phyloP scores from a whole-genome alignment of 1,284 basidiomycete species.

The Leccinum angustisporum region DNA sequence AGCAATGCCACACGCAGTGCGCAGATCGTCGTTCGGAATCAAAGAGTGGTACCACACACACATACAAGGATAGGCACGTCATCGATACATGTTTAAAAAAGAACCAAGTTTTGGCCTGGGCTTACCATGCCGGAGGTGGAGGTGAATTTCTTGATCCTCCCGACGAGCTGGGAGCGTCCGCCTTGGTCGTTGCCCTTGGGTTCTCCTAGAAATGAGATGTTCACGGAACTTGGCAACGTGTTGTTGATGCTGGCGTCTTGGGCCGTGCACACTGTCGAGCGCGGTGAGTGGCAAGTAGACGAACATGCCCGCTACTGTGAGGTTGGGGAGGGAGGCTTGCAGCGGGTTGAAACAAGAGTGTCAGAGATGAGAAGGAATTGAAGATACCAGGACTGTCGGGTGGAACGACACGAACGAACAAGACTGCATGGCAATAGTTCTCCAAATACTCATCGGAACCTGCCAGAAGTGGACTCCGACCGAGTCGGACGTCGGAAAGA shows the following conservation, averaged over 20 bases:
- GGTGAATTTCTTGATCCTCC: conserved; percentile 64
- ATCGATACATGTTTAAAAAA: conserved; percentile 9
- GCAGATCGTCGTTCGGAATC: conserved; percentile 20
- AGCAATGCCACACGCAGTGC: neutral
- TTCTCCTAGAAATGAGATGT: conserved; percentile 41
- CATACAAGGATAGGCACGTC: conserved; percentile 7
- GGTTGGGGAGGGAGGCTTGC: conserved; percentile 73
- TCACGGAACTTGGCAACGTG: conserved; percentile 19
- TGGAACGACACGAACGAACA: too few relatives aligned
- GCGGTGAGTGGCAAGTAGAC: too few relatives aligned
- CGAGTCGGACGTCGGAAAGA: too few relatives aligned
- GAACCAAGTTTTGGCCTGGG: conserved; percentile 11
- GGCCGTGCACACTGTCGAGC: conserved; percentile 75
- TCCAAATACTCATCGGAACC: too few relatives aligned
- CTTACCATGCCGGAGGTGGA: conserved; percentile 64
- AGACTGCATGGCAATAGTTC: too few relatives aligned
- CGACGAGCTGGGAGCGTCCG: conserved; percentile 55
- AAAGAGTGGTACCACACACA: conserved; percentile 1
- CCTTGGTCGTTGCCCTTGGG: conserved; percentile 32
- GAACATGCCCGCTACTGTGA: too few relatives aligned
- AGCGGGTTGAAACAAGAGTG: conserved; percentile 67
- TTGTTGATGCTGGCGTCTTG: conserved; percentile 14
- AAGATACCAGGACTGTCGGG: too few relatives aligned
- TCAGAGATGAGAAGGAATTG: conserved; percentile 71
- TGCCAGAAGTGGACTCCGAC: too few relatives aligned